Evolutionary conservation across 1,284 basidiomycete species (phyloP).

Genomic region (Sanguinoderma infundibulare): DNA sequence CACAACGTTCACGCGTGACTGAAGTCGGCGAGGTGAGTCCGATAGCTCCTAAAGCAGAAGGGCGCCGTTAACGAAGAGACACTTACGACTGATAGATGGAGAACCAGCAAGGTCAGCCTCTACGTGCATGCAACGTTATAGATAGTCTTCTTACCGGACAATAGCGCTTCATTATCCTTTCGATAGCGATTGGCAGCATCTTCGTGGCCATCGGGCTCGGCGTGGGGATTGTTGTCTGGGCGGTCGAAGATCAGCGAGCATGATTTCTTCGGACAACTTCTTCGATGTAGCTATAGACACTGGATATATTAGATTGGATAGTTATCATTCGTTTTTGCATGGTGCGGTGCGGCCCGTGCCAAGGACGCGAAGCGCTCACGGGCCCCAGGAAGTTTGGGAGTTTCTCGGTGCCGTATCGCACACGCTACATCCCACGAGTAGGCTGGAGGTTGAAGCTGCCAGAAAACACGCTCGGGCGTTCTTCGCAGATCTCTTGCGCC

Average conservation of each 20-base stretch:
- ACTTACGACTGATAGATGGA: background rate
- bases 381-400: background rate
- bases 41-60: background rate
- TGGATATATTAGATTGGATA: background rate
- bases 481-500: background rate
- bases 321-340: no score
- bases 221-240: conserved; percentile 3
- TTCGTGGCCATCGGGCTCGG: background rate
- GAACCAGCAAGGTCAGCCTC: background rate
- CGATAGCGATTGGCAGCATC: background rate
- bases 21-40: background rate
- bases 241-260: background rate
- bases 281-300: background rate
- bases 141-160: background rate
- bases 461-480: background rate
- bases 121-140: background rate
- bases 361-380: no score
- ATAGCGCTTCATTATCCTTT: background rate
- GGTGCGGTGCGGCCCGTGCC: no score
- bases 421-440: no score
- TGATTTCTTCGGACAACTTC: background rate
- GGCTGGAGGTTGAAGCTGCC: background rate
- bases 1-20: background rate
- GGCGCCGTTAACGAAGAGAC: no score
- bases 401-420: background rate